Evolutionary conservation across 495 filamentous ascomycete genomes (phyloP), one percentile per base, ranked within the genome.

Genomic region (Cairneyella variabilis): DNA sequence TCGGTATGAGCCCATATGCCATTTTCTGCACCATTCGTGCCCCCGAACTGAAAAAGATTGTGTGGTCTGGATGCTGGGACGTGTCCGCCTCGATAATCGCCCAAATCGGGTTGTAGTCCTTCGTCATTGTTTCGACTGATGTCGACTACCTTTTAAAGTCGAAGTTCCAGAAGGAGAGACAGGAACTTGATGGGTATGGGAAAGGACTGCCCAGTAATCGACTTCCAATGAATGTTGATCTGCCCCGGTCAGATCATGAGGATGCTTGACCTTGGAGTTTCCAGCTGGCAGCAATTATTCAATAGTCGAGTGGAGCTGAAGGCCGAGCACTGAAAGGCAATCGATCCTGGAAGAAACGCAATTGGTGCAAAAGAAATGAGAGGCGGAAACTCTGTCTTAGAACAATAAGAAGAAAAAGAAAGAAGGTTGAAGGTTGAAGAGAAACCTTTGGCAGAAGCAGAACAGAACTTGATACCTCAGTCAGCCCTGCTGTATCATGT

Each of bases 1-100:
- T 57, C 6, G 61, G 61, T 0, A 64, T 8, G 9, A 64, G 27
- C 3, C 48, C 43, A 28, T 57, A 64, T 10, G 25, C 54, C 30
- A 53, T 47, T 14, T 36, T 47, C 27, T 58, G 51, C 2, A 62
- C 21, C 18, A 61, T 9, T 3, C 44, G 28, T 46, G 30, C 54
- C 4, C 53, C 49, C 1, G 58, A 61, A 23, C 16, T 44, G 16
- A 60, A 16, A 36, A 51, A 55, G 2, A 56, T 39, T 21, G 51
- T 44, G 23, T 48, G 25, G 23, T 60, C 52, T 20, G 37, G 30
- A 17, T 46, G 52, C 20, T 39, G 36, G 18, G 17, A 1, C 10
- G 32, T 25, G 16, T 55, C 51, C 8, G 30, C 57, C 21, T 59
- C 57, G 18, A 52, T 23, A 7, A 51, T 52, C 2, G 28, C 16